Evolutionary conservation across 2,329 filamentous ascomycete species (phyloP), one percentile per base, ranked within the genome.

Genomic region (Clarireedia paspali): DNA sequence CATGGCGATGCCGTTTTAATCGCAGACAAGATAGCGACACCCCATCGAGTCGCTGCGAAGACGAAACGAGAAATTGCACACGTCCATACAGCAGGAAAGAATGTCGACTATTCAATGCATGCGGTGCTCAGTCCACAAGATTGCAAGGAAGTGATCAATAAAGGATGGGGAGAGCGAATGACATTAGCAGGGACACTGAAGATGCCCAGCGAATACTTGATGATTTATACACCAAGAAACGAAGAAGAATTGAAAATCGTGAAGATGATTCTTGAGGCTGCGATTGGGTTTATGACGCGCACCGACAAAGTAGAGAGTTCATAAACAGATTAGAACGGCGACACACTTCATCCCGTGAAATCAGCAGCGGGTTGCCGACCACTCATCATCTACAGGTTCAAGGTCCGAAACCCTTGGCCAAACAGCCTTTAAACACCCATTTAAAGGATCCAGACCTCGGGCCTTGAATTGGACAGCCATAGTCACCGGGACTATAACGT

Each of bases 81-180:
- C 39, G 58, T 65, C 5, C 63, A 66, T 56, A 47, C 55, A 15
- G 61, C 51, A 9, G 50, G 45, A n/a, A 59, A 61, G 6, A 57
- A 51, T 52, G 58, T 60, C 15, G 62, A 63, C 12, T 61, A 61
- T 50, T 64, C 60, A 7, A 36, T 66, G 27, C 63, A 66, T 50
- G n/a, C 61, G n/a, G 59, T 54, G 24, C 34, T 64, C 4, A 60
- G 60, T 36, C 64, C 64, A 5, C 30, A n/a, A 3, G 63, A 66
- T 58, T 63, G 59, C 42, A 66, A 66, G 47, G 60, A 63, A 14
- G 60, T 64, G 4, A 64, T 66, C 39, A 46, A 42, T n/a, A 62
- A 60, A 49, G 57, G 58, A 47, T 66, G 64, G 64, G 63, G 64
- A 10, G 63, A 66, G 42, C 56, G 63, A 34, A 62, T 66, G 56